These are phyloP conservation scores for Phialophora chinensis DNA, from an alignment of 2,329 filamentous ascomycete species.

Conservation along the genomic window DNA sequence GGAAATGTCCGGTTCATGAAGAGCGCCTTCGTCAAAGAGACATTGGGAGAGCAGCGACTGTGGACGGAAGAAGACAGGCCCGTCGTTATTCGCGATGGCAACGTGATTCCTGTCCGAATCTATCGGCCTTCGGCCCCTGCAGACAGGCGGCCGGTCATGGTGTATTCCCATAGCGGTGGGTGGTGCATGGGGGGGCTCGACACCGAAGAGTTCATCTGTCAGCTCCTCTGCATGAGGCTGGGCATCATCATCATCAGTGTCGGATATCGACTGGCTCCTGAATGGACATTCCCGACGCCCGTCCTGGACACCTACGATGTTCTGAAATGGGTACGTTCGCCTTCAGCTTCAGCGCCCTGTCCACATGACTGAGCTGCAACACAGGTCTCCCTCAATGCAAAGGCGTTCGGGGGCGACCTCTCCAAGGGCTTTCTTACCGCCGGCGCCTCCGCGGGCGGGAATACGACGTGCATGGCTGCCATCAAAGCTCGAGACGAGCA, in stretches of 20 bases:
- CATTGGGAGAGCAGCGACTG: slow-evolving; percentile 8
- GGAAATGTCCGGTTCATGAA: slow-evolving; percentile 29
- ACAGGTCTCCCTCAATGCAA: slow-evolving; percentile 28
- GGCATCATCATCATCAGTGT: slow-evolving; percentile 34
- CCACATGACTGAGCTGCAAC: not conserved
- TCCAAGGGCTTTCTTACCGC: slow-evolving; percentile 29
- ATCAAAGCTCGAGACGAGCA: slow-evolving; percentile 26
- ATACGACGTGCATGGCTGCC: slow-evolving; percentile 16
- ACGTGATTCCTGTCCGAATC: slow-evolving; percentile 22
- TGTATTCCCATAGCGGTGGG: slow-evolving; percentile 29
- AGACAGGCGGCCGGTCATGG: slow-evolving; percentile 23
- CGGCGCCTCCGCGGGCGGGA: slow-evolving; percentile 25
- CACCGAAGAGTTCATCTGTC: slow-evolving; percentile 32
- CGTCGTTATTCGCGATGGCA: slow-evolving; percentile 18
- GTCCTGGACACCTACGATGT: slow-evolving; percentile 42
- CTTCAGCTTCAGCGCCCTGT: not conserved
- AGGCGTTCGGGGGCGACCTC: slow-evolving; percentile 23
- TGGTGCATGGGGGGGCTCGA: slow-evolving; percentile 30
- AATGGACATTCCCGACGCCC: slow-evolving; percentile 30
- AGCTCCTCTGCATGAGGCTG: slow-evolving; percentile 24
- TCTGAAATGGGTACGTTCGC: slow-evolving; percentile 42
- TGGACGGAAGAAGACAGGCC: slow-evolving; percentile 30
- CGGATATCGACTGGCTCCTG: slow-evolving; percentile 37
- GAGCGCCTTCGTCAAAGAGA: slow-evolving; percentile 29
- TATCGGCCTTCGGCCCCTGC: slow-evolving; percentile 19